Base-by-base conservation (phyloP, 2,329 filamentous ascomycete genomes). In the Trichoderma afroharzianum region DNA sequence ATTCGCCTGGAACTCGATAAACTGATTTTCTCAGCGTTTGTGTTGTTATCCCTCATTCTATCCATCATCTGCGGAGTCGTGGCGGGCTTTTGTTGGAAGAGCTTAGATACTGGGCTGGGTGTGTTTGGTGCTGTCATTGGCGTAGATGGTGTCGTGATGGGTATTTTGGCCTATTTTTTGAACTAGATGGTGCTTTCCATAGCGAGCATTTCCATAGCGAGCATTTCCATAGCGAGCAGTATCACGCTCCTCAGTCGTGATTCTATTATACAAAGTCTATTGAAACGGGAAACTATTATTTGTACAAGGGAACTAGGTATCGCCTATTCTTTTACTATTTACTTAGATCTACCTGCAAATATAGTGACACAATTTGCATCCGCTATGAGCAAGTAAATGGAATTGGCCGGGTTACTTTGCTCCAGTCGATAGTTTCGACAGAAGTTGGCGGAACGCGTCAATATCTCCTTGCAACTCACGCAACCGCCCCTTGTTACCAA, bases 81-180 rank as follows among this genome's bases (percentile, higher is more conserved):
- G 39, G 62, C 39, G 28, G 62, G 39, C 30, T 14, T 50, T 53
- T 24, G 6, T 47, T 32, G 39, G 28, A 53, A 32, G 39, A 63
- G 62, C 5, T 33, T 63, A 18, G 62, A 63, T 63, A 50, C 39
- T 33, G 62, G 62, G 11, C 43, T 64, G 28, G 62, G 62, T 15
- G 43, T 64, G n/a, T 64, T 64, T 64, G 62, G 62, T 32, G 62
- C 62, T 64, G 43, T 64, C 15, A 64, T 64, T 9, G 62, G 62
- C 43, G 26, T 64, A 3, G 43, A 50, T 18, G 43, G 62, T 9
- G 28, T 53, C 26, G 39, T 53, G 43, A 64, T 50, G 28, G 43
- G 18, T 24, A 26, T 64, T 53, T 50, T 50, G 26, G 32, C 43
- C n/a, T 33, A 64, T 33, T 14, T 53, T 1, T 47, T 32, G 3